A percentile compares a stretch with the other conserved stretches of the same genome.
Conservation (phyloP, 441 rosid genomes). For the Adansonia gregorii region DNA sequence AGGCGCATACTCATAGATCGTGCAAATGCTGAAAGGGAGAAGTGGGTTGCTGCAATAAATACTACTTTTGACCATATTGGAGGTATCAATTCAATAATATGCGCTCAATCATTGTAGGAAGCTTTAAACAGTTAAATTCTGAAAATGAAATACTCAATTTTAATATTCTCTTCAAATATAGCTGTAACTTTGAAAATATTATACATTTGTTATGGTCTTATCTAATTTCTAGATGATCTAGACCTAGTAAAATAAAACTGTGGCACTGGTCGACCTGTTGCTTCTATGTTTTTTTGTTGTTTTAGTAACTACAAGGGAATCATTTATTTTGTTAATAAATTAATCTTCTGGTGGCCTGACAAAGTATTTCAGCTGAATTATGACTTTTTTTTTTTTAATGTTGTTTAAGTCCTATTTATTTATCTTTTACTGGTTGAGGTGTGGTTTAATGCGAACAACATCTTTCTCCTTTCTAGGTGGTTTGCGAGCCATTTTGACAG, state of each 20-base stretch:
- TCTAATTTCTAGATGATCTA: neutral
- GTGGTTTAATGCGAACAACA: conserved; percentile 22
- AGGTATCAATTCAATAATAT: conserved; percentile 50
- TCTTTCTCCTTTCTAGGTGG: conserved; percentile 60
- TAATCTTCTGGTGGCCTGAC: neutral
- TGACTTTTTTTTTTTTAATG: neutral
- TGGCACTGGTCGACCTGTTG: neutral
- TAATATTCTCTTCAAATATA: neutral
- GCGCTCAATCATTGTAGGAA: conserved; percentile 8
- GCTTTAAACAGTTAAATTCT: conserved; percentile 8
- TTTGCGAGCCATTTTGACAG: conserved; percentile 83
- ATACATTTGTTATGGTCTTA: neutral
- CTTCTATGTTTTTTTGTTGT: conserved; percentile 7
- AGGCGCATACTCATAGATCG: conserved; percentile 88
- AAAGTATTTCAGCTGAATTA: conserved; percentile 11
- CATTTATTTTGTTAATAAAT: neutral
- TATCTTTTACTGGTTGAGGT: conserved; percentile 10
- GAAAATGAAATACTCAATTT: neutral
- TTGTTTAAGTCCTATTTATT: conserved; percentile 16
- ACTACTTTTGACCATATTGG: conserved; percentile 96
- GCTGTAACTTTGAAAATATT: neutral
- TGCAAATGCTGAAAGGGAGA: conserved; percentile 96
- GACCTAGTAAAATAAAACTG: neutral
- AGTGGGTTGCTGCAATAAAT: conserved; percentile 97
- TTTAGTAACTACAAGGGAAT: neutral